phyloP scores from a whole-genome alignment of 2,329 filamentous ascomycete genomes.

The Colletotrichum sp. region DNA sequence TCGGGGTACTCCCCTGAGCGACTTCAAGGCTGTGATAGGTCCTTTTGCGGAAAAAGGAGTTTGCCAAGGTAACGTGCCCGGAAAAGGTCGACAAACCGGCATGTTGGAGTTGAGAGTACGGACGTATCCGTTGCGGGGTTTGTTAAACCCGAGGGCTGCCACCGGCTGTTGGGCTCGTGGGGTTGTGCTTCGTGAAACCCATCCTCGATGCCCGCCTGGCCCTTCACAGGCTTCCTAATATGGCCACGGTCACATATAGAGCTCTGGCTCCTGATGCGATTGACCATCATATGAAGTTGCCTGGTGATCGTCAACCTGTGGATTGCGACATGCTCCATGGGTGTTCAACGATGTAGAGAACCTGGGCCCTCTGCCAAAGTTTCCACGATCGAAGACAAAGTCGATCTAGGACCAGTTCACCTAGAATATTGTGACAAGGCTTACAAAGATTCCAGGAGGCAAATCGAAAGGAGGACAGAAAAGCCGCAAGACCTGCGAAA shows the following conservation, averaged over 20 bases:
- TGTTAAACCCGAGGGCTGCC: not conserved
- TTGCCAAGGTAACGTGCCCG: not conserved
- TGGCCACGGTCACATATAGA: not conserved
- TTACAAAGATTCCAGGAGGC: not conserved
- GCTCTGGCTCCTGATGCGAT: not conserved
- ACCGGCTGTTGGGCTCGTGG: not conserved
- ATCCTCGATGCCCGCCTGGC: not conserved
- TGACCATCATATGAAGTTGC: not conserved
- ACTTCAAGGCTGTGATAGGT: slow-evolving; percentile 28
- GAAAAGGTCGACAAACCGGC: not conserved
- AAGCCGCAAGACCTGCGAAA: not conserved
- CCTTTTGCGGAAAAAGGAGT: not conserved
- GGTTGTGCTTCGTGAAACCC: not conserved
- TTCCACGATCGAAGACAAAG: not conserved
- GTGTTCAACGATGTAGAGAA: not conserved
- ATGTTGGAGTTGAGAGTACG: not conserved
- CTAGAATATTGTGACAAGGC: not conserved
- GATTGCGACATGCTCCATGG: not conserved
- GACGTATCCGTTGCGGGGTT: not conserved
- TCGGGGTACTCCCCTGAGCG: not conserved
- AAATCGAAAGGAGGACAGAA: not conserved
- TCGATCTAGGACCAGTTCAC: not conserved
- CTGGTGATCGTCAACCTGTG: not conserved
- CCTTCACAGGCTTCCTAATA: not conserved
- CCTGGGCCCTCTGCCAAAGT: not conserved